These are phyloP conservation scores for Pugionium dolabratum DNA, from an alignment of 345 rosid genomes.

Conservation along the genomic window DNA sequence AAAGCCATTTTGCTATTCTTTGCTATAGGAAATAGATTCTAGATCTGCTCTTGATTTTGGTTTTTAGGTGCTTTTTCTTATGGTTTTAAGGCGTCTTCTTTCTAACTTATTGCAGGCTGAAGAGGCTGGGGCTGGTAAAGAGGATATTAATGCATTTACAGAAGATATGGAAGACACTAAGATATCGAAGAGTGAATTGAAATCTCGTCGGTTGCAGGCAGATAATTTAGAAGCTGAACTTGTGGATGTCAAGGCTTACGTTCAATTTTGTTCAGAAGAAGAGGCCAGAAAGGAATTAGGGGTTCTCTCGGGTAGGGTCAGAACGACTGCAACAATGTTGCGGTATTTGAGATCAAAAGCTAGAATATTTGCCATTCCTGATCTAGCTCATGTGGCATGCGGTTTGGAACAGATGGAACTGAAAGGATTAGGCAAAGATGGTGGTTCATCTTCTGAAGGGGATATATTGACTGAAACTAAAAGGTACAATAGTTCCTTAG, in stretches of 20 bases:
- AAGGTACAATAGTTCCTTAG: slow-evolving; percentile 43
- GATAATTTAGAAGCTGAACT: slow-evolving; percentile 70
- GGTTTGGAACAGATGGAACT: slow-evolving; percentile 54
- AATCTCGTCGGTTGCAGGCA: slow-evolving; percentile 53
- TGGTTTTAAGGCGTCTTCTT: background rate
- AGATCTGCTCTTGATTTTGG: slow-evolving; percentile 19
- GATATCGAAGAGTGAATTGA: slow-evolving; percentile 64
- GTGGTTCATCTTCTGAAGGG: slow-evolving; percentile 54
- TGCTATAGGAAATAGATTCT: background rate
- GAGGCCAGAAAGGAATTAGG: slow-evolving; percentile 70
- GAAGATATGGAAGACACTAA: slow-evolving; percentile 48
- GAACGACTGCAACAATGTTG: slow-evolving; percentile 56
- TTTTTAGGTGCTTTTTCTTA: background rate
- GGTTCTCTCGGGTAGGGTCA: slow-evolving; percentile 70
- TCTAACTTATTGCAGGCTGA: slow-evolving; percentile 31
- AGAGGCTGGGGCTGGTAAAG: slow-evolving; percentile 53
- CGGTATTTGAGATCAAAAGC: slow-evolving; percentile 82
- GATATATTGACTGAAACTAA: slow-evolving; percentile 30
- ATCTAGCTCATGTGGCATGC: slow-evolving; percentile 60
- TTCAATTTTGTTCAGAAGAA: slow-evolving; percentile 59
- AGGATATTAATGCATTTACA: slow-evolving; percentile 45
- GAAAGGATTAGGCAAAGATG: slow-evolving; percentile 55
- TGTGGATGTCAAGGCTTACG: slow-evolving; percentile 57
- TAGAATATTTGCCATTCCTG: slow-evolving; percentile 62
- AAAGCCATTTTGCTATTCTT: too few species aligned